Evolutionary conservation across 2,329 filamentous ascomycete genomes (phyloP), one percentile per base, ranked within the genome.

Genomic region (Camillea tinctor): DNA sequence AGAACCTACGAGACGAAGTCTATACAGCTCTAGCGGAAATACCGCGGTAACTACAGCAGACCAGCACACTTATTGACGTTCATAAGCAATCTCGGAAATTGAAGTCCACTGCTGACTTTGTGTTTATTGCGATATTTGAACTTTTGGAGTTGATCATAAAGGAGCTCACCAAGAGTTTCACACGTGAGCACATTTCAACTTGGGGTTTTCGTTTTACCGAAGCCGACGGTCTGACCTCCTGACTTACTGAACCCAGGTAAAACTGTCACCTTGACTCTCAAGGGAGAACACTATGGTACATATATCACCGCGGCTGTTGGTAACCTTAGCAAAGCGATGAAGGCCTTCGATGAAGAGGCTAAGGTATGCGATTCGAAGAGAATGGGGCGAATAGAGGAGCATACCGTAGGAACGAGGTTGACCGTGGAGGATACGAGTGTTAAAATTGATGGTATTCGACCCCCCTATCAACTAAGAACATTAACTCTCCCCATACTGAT

Each of bases 61-160:
- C 60, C 3, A 55, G 60, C 22, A 50, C 48, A 1, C 26, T 55
- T 3, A 62, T 65, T n/a, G 55, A 64, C 11, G 54, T 65, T 6
- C 59, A 65, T 11, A 58, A 61, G 21, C 26, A 60, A 17, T 65
- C 63, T 1, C 19, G 13, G 21, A 50, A 56, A 9, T 49, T 65
- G 30, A 62, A 59, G 20, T 44, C 17, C 8, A 30, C 40, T 4
- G 63, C 61, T 7, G 63, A 65, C 50, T 49, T 50, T 15, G 59
- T 65, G 4, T 55, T 65, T 11, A 56, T 65, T 5, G 59, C 61
- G 1, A 54, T 65, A 6, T 65, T 65, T 17, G 59, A 64, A 11
- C 9, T 65, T 0, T 22, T 65, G 7, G 63, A 65, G 23, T 54
- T 40, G 13, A 61, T 65, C 17, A 24, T 65, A 4, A 52, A 55